Conservation (phyloP, 495 filamentous ascomycete genomes). For the Penicillium angulare region DNA sequence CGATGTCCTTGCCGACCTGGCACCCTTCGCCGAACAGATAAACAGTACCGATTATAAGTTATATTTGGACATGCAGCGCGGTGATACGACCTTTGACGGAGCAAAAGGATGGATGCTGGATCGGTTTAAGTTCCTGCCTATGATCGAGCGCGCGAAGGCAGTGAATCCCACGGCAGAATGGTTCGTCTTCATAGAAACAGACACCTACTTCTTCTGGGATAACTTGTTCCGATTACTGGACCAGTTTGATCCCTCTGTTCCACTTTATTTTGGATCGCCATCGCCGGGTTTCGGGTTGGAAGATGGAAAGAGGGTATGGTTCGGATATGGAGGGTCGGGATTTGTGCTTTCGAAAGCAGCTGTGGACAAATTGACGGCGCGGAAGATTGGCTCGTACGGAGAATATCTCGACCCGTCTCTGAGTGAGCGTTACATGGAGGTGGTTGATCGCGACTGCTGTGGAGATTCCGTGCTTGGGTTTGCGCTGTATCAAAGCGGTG, state of each 20-base stretch:
- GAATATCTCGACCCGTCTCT: constrained; percentile 18
- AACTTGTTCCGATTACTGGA: constrained; percentile 56
- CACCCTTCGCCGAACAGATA: constrained; percentile 23
- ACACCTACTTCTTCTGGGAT: constrained; percentile 64
- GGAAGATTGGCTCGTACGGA: constrained; percentile 14
- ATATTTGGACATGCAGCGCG: constrained; percentile 28
- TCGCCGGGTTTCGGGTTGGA: constrained; percentile 35
- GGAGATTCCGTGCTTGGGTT: constrained; percentile 54
- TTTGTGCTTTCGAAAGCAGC: constrained; percentile 52
- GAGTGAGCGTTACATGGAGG: constrained; percentile 35
- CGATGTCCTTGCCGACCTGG: constrained; percentile 40
- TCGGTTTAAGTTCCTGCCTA: constrained; percentile 64
- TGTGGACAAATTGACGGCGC: constrained; percentile 33
- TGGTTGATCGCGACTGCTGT: constrained; percentile 44
- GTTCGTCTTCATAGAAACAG: constrained; percentile 64
- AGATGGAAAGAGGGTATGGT: constrained; percentile 33
- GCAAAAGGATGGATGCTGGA: constrained; percentile 55
- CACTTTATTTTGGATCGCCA: constrained; percentile 53
- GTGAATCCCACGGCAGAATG: constrained; percentile 53
- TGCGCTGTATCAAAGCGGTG: constrained; percentile 42
- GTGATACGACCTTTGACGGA: constrained; percentile 6
- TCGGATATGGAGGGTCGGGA: constrained; percentile 55
- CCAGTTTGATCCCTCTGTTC: constrained; percentile 46
- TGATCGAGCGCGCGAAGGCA: constrained; percentile 55
- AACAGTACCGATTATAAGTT: constrained; percentile 34